A percentile compares a stretch with the other conserved stretches of the same genome.
These are phyloP conservation scores for Xerocomus nothofagi DNA, from an alignment of 1,284 basidiomycete genomes.

Conservation along the genomic window DNA sequence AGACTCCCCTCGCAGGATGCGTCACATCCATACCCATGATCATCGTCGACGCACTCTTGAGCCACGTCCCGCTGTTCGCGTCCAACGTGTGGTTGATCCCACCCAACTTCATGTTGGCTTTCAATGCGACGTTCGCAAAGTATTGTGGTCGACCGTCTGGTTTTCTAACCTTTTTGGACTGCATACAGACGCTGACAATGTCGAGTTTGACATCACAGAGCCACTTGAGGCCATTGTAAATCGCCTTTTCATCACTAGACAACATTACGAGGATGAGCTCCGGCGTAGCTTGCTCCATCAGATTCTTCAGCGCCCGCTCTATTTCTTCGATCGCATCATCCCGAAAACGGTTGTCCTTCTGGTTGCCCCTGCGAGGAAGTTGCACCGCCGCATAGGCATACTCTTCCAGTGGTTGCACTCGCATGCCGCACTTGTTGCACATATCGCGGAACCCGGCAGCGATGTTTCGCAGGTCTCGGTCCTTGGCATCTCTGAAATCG, in stretches of 20 bases:
- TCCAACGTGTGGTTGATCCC: constrained; percentile 73
- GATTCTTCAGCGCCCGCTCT: constrained; percentile 16
- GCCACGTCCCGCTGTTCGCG: constrained; percentile 50
- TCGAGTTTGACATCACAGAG: constrained; percentile 66
- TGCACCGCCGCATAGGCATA: constrained; percentile 5
- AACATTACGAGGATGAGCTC: constrained; percentile 55
- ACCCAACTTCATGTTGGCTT: constrained; percentile 78
- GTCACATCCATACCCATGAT: constrained; percentile 82
- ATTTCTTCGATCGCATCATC: constrained; percentile 23
- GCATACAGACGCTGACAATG: constrained; percentile 68
- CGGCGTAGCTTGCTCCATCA: constrained; percentile 29
- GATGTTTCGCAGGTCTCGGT: constrained; percentile 48
- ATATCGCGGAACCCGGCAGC: constrained; percentile 52
- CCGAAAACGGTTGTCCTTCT: constrained; percentile 7
- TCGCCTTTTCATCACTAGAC: constrained; percentile 62
- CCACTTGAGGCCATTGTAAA: constrained; percentile 72
- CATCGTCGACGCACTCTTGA: constrained; percentile 64
- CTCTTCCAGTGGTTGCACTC: background rate
- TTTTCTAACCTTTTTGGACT: constrained; percentile 57
- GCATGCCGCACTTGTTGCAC: constrained; percentile 63
- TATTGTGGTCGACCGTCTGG: constrained; percentile 43
- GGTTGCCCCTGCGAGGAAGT: constrained; percentile 2
- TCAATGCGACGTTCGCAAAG: constrained; percentile 35
- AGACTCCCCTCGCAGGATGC: constrained; percentile 56
- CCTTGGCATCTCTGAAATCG: constrained; percentile 38